Evolutionary conservation across 2,329 filamentous ascomycete genomes (phyloP).

Genomic region (Rutstroemia sp.): DNA sequence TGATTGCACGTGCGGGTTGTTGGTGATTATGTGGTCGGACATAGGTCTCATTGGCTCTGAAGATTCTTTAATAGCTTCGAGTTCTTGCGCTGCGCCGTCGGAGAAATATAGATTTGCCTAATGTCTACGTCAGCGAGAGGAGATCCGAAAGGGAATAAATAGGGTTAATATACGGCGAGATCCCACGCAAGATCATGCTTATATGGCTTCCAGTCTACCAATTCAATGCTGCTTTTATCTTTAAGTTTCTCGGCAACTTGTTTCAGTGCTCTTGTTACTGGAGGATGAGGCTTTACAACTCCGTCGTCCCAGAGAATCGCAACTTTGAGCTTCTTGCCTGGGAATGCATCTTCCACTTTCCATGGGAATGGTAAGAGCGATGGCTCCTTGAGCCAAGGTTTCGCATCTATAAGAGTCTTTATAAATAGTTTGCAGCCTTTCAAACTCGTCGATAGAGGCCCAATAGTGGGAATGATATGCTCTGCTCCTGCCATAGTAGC

Average conservation of each 20-base stretch:
- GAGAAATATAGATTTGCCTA: slow-evolving; percentile 42
- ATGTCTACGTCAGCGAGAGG: neutral
- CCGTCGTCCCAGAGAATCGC: slow-evolving; percentile 53
- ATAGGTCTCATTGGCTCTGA: slow-evolving; percentile 53
- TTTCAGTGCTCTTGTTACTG: slow-evolving; percentile 47
- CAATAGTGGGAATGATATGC: slow-evolving; percentile 40
- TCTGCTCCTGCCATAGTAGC: slow-evolving; percentile 23
- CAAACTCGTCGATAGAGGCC: slow-evolving; percentile 46
- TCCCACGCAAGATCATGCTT: slow-evolving; percentile 44
- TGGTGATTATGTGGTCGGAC: slow-evolving; percentile 50
- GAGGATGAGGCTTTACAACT: slow-evolving; percentile 52
- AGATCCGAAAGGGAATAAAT: slow-evolving; percentile 9
- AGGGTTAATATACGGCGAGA: slow-evolving; percentile 34
- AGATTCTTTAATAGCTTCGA: slow-evolving; percentile 40
- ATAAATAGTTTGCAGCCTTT: slow-evolving; percentile 39
- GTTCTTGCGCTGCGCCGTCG: slow-evolving; percentile 51
- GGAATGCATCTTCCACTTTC: slow-evolving; percentile 32
- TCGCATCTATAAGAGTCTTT: slow-evolving; percentile 33
- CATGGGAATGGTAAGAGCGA: slow-evolving; percentile 46
- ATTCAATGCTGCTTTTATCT: slow-evolving; percentile 38
- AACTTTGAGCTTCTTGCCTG: slow-evolving; percentile 45
- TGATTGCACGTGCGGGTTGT: slow-evolving; percentile 37
- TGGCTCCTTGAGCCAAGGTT: slow-evolving; percentile 46
- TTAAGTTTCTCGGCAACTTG: slow-evolving; percentile 46
- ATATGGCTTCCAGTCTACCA: slow-evolving; percentile 48